phyloP scores from a whole-genome alignment of 2,329 filamentous ascomycete species.

The Penicillium sp. region DNA sequence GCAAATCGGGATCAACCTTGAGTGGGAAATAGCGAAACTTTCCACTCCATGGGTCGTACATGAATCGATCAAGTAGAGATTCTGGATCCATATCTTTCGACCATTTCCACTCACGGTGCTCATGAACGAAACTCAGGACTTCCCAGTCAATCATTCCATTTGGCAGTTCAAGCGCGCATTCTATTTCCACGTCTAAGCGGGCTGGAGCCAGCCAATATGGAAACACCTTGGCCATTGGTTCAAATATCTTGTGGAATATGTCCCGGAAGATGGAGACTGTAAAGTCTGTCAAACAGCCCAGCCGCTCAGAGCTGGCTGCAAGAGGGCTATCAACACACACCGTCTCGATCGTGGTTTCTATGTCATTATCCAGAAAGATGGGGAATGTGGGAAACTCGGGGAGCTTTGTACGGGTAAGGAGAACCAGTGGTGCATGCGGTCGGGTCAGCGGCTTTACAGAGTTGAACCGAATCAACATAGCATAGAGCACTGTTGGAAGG shows the following conservation, averaged over 20 bases:
- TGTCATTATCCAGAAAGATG: conserved; percentile 69
- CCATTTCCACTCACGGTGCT: conserved; percentile 50
- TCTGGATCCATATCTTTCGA: conserved; percentile 40
- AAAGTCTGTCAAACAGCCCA: conserved; percentile 66
- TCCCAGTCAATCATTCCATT: conserved; percentile 49
- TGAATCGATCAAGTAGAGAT: conserved; percentile 52
- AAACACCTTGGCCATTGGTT: conserved; percentile 62
- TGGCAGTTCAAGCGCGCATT: conserved; percentile 5
- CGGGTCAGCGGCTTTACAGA: conserved; percentile 59
- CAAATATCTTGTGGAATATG: conserved; percentile 85
- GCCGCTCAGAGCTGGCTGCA: conserved; percentile 37
- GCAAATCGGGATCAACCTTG: conserved; percentile 33
- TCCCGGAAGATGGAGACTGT: conserved; percentile 78
- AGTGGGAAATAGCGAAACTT: conserved; percentile 59
- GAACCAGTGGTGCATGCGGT: conserved; percentile 63
- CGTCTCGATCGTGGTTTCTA: conserved; percentile 60
- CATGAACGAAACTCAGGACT: conserved; percentile 37
- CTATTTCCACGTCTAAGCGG: conserved; percentile 11
- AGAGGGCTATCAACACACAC: conserved; percentile 44
- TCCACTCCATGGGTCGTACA: conserved; percentile 60
- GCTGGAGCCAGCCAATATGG: conserved; percentile 82
- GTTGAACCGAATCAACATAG: conserved; percentile 62
- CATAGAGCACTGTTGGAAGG: conserved; percentile 58
- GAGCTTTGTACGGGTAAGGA: conserved; percentile 69
- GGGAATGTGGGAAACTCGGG: conserved; percentile 68